Evolutionary conservation across 805 yeast genomes (phyloP), one percentile per base, ranked within the genome.

Genomic region (Saccharomycopsis sp.): DNA sequence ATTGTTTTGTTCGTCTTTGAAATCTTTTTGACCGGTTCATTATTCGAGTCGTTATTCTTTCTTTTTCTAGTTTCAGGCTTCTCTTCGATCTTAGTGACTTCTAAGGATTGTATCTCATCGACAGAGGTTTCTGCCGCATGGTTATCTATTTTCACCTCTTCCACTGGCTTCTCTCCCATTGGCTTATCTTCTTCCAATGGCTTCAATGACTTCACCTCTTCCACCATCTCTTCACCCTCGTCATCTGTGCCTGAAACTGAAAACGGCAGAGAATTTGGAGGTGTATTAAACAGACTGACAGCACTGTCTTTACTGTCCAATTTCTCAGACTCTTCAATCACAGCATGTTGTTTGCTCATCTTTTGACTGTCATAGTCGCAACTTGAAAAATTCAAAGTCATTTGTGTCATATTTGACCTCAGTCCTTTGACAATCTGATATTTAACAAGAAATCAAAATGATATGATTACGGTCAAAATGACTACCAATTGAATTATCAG

Each of bases 181-280:
- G 38, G 38, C 9, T 29, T 29, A 29, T 29, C 12, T 29, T 12
- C 5, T 29, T 29, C 38, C 38, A 29, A 29, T 12, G 12, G 38
- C 38, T 29, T 29, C 12, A 5, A 7, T 5, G 12, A 7, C 38
- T 29, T 29, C 38, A 29, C 22, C 3, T 7, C 22, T 44, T 5
- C 19, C 49, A 17, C 49, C 49, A 44, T 44, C 19, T 12, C 49
- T 19, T 44, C 49, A 44, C 12, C 49, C 22, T 44, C 49, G 12
- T 51, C 44, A 15, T n/a, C 22, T 2, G 25, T 49, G n/a, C 22
- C 54, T 20, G 24, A 19, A n/a, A n/a, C 23, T 9, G 47, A 35
- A 9, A 42, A 19, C 41, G 58, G 58, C 55, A 56, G 58, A n/a
- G 55, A 56, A 19, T 34, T 41, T 20, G 58, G 58, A 1, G 58